Evolutionary conservation across 257 asterid species (phyloP).

Genomic region (Penstemon davidsonii): DNA sequence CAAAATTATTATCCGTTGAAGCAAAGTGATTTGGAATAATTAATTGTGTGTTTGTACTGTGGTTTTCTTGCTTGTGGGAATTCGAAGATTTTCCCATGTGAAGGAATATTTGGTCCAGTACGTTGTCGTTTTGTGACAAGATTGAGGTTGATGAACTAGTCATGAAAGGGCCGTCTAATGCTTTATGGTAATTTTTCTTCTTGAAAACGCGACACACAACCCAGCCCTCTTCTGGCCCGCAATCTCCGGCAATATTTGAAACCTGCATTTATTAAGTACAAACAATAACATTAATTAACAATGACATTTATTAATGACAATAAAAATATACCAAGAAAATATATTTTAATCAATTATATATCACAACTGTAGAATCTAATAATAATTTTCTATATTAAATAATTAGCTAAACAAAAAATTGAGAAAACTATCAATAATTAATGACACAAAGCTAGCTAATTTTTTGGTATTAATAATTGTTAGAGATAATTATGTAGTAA

Average conservation of each 20-base stretch:
- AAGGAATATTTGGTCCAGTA: conserved; percentile 65
- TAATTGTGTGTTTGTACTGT: background rate
- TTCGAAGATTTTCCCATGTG: conserved; percentile 60
- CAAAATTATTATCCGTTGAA: conserved; percentile 32
- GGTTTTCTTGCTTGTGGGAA: conserved; percentile 56
- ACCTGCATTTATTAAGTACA: conserved; percentile 29
- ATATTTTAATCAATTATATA: too few relatives aligned
- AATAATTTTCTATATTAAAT: too few relatives aligned
- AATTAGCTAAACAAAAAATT: too few relatives aligned
- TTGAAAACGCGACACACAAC: conserved; percentile 96
- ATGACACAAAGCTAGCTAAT: too few relatives aligned
- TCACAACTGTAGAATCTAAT: too few relatives aligned
- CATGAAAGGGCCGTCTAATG: conserved; percentile 43
- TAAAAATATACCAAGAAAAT: too few relatives aligned
- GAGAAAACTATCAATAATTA: too few relatives aligned
- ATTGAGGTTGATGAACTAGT: conserved; percentile 32
- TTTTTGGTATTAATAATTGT: too few relatives aligned
- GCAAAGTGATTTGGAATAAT: background rate
- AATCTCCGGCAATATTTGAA: conserved; percentile 34
- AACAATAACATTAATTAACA: too few relatives aligned
- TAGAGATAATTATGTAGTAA: too few relatives aligned
- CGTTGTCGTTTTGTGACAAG: conserved; percentile 52
- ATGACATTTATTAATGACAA: too few relatives aligned
- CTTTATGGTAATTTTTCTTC: conserved; percentile 90
- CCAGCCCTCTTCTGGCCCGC: conserved; percentile 80